These are phyloP conservation scores for Saitozyma podzolica DNA, from an alignment of 768 basidiomycete species.

Conservation along the genomic window DNA sequence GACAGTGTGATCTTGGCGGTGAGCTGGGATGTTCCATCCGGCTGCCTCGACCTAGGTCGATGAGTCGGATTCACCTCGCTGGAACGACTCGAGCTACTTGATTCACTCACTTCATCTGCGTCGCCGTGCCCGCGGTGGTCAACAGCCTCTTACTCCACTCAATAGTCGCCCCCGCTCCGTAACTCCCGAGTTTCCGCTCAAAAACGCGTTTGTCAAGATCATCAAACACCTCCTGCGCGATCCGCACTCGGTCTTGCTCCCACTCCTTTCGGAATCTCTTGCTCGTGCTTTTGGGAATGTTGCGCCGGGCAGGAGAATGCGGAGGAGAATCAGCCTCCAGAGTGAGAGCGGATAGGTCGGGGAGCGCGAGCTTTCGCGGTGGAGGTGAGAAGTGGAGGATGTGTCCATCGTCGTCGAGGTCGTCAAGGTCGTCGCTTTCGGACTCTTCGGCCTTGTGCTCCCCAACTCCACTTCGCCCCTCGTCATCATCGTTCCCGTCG, in stretches of 20 bases:
- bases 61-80: slow-evolving; percentile 4
- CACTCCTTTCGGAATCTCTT: slow-evolving; percentile 25
- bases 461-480: slow-evolving; percentile 13
- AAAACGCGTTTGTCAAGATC: slow-evolving; percentile 51
- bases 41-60: slow-evolving; percentile 11
- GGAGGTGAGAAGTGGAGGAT: slow-evolving; percentile 30
- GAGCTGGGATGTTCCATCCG: slow-evolving; percentile 16
- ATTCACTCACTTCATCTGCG: slow-evolving; percentile 29
- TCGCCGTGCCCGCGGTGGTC: slow-evolving; percentile 54
- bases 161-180: slow-evolving; percentile 30
- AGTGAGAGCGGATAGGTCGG: slow-evolving; percentile 11
- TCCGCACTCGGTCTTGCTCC: slow-evolving; percentile 24
- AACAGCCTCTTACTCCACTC: slow-evolving; percentile 53
- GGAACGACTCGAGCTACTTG: no score
- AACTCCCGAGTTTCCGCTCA: slow-evolving; percentile 34
- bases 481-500: slow-evolving; percentile 22
- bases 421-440: background rate
- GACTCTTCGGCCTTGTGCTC: background rate
- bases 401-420: slow-evolving; percentile 9
- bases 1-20: slow-evolving; percentile 67
- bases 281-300: slow-evolving; percentile 2
- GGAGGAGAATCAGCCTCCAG: slow-evolving; percentile 4
- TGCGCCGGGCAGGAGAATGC: background rate
- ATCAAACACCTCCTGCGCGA: slow-evolving; percentile 37
- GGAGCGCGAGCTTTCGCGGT: slow-evolving; percentile 10